phyloP scores from a whole-genome alignment of 2,329 filamentous ascomycete genomes.

The Pseudogymnoascus sp. region DNA sequence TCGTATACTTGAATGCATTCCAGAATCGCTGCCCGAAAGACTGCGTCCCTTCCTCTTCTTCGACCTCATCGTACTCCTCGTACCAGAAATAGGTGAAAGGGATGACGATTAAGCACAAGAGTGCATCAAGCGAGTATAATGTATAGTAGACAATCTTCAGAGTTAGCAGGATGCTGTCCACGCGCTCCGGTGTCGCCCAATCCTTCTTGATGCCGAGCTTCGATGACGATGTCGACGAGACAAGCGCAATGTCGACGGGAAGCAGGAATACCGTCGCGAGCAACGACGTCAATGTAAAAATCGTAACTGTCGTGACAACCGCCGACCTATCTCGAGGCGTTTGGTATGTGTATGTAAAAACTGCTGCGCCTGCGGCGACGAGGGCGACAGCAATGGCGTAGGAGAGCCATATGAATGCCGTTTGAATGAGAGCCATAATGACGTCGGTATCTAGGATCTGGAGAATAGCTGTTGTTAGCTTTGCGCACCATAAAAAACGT shows the following conservation, averaged over 20 bases:
- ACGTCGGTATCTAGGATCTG: conserved; percentile 10
- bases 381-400: conserved; percentile 78
- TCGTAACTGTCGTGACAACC: conserved; percentile 75
- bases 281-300: conserved; percentile 78
- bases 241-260: conserved; percentile 90
- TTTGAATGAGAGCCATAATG: conserved; percentile 60
- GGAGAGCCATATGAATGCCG: conserved; percentile 88
- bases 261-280: conserved; percentile 88
- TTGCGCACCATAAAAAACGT: neutral
- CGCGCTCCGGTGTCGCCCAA: conserved; percentile 80
- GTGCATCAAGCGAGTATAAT: conserved; percentile 83
- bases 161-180: conserved; percentile 71
- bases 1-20: conserved; percentile 86
- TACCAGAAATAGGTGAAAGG: conserved; percentile 98
- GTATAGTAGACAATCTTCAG: conserved; percentile 88
- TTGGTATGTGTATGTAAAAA: conserved; percentile 91
- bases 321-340: conserved; percentile 78
- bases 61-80: conserved; percentile 92
- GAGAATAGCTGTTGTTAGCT: neutral
- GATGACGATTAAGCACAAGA: conserved; percentile 82
- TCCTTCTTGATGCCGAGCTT: conserved; percentile 79
- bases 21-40: conserved; percentile 65
- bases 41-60: conserved; percentile 71
- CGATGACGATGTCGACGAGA: conserved; percentile 77
- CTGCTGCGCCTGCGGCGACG: conserved; percentile 67